Percentiles rank a stretch among this genome's conserved stretches.
Conservation (phyloP, 1,284 basidiomycete genomes). For the Blastosporella zonata region DNA sequence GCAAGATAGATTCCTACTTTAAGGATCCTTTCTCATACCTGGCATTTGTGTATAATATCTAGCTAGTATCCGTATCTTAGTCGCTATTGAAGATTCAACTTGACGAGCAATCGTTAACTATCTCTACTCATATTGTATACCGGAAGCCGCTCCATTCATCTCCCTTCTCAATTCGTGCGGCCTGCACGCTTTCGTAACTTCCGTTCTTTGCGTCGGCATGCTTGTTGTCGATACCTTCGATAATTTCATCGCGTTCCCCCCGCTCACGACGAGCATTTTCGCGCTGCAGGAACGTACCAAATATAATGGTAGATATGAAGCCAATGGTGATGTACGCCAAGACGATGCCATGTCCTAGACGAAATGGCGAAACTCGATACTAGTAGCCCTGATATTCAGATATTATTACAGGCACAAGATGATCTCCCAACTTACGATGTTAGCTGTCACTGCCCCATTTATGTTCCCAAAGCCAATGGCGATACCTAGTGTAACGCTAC, state of each 20-base stretch:
- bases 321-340: slow-evolving; percentile 64
- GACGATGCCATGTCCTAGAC: slow-evolving; percentile 58
- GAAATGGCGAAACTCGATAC: slow-evolving; percentile 65
- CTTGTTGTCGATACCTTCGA: slow-evolving; percentile 42
- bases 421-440: slow-evolving; percentile 44
- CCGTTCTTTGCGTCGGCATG: slow-evolving; percentile 41
- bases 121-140: slow-evolving; percentile 36
- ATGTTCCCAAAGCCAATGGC: slow-evolving; percentile 65
- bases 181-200: slow-evolving; percentile 41
- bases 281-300: slow-evolving; percentile 46
- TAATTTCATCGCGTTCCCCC: slow-evolving; percentile 67
- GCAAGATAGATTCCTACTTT: slow-evolving; percentile 28
- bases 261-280: slow-evolving; percentile 63
- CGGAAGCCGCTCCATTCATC: slow-evolving; percentile 62
- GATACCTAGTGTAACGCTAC: slow-evolving; percentile 69
- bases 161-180: slow-evolving; percentile 51
- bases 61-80: slow-evolving; percentile 15
- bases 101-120: neutral
- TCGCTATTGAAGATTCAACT: slow-evolving; percentile 7
- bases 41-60: slow-evolving; percentile 24
- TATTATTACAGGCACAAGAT: neutral
- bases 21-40: slow-evolving; percentile 12
- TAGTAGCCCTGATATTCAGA: slow-evolving; percentile 19
- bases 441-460: slow-evolving; percentile 66
- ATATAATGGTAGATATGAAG: slow-evolving; percentile 47